Conservation (phyloP, 2,329 filamentous ascomycete genomes). For the Chaetomium strumarium region DNA sequence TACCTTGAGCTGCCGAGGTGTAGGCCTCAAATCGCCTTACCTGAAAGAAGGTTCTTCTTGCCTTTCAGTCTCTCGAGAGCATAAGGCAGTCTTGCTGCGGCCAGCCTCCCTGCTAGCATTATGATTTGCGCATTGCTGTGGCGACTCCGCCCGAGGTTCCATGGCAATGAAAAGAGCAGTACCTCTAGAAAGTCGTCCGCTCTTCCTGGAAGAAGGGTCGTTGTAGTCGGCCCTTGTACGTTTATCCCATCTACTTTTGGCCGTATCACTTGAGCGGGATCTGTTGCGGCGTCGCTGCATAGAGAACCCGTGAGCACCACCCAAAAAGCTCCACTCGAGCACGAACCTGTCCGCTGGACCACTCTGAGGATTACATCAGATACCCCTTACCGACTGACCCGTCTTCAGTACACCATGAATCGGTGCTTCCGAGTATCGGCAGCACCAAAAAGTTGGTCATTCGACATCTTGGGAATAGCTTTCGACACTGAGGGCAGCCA, state of each 20-base stretch:
- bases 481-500: too few species aligned
- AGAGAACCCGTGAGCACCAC: neutral
- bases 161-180: neutral
- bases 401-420: neutral
- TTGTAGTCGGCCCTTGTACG: slow-evolving; percentile 13
- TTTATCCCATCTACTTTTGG: neutral
- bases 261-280: slow-evolving; percentile 8
- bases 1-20: too few species aligned
- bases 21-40: neutral
- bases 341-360: slow-evolving; percentile 18
- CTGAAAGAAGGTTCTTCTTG: neutral
- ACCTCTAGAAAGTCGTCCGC: neutral
- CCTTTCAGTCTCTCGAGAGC: neutral
- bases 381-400: slow-evolving; percentile 22
- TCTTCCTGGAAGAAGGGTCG: slow-evolving; percentile 11
- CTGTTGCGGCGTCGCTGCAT: neutral
- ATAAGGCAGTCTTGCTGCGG: neutral
- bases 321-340: slow-evolving; percentile 1
- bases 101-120: neutral
- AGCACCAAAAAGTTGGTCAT: too few species aligned
- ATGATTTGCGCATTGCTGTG: neutral
- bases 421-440: neutral
- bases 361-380: slow-evolving; percentile 15
- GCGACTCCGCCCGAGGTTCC: neutral
- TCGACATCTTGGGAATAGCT: too few species aligned